Percentiles rank a stretch among this genome's conserved stretches.
Conservation (phyloP, 257 asterid species). For the Oldenlandia corymbosa region DNA sequence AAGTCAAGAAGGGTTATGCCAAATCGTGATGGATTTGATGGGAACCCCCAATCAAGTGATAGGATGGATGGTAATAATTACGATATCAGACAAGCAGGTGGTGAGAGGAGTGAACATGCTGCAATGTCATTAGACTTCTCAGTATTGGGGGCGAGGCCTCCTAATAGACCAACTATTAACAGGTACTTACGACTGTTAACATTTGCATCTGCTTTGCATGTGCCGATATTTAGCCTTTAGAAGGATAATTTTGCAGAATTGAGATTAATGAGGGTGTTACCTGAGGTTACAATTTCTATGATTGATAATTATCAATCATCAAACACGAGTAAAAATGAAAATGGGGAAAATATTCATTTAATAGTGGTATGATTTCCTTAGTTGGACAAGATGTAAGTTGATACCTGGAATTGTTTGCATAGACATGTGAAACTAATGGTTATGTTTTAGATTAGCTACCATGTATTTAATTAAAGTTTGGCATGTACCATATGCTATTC, state of each 20-base stretch:
- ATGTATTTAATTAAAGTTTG: neutral
- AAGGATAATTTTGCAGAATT: neutral
- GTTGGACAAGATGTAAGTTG: neutral
- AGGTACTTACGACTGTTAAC: constrained; percentile 41
- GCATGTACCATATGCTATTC: neutral
- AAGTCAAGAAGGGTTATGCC: constrained; percentile 95
- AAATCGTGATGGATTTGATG: constrained; percentile 68
- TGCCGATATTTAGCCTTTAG: neutral
- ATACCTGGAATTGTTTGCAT: neutral
- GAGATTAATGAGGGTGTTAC: neutral
- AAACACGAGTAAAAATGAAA: neutral
- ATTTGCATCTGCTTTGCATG: neutral
- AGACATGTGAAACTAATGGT: neutral
- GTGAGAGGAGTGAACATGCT: constrained; percentile 65
- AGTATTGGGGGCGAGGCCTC: constrained; percentile 71
- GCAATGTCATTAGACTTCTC: constrained; percentile 95
- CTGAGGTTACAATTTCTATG: neutral
- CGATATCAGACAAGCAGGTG: constrained; percentile 50
- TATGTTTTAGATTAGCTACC: neutral
- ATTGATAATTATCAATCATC: neutral
- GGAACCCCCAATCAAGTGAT: constrained; percentile 38
- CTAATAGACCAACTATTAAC: constrained; percentile 87
- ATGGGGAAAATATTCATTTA: neutral
- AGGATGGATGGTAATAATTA: constrained; percentile 54
- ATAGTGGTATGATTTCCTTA: neutral